Evolutionary conservation across 352 stramenopile species (phyloP), one percentile per base, ranked within the genome.

Genomic region (Globisporangium heterothallicum): DNA sequence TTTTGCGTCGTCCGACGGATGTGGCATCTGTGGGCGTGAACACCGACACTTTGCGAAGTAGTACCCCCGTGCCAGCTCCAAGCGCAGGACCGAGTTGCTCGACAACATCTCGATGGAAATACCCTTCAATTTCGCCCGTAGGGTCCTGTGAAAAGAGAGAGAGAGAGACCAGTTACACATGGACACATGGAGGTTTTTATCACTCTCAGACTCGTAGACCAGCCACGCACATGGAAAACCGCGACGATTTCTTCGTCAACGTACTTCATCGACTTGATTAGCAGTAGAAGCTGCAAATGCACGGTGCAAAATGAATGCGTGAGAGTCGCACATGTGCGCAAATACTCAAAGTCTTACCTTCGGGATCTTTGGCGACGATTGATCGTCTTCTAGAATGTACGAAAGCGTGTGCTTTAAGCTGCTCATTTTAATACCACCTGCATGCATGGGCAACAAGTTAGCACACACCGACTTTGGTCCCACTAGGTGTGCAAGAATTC

Each of bases 211-310:
- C 18, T 34, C 5, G 6, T 9, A 2, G 34, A 1, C 7, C n/a
- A 22, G 12, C n/a, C 14, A 63, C 50, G n/a, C 68, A 88, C 81
- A 47, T 90, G 83, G 12, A 93, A 73, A 8, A 84, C 68, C 25
- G 76, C 78, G 7, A 89, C 64, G 48, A 93, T 89, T 52, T 91
- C 78, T 53, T 93, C 83, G 35, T 93, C 78, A 21, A 90, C 69
- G 56, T 87, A 93, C n/a, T 74, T 78, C 49, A 77, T 70, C 8
- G 83, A 87, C 59, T 91, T 89, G 62, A 93, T 70, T 29, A 93
- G 60, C 35, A 89, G 60, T 42, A 92, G 61, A 16, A 93, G 66
- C 63, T 86, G 42, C 21, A 2, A 53, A n/a, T 16, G 30, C n/a
- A n/a, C n/a, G n/a, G n/a, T n/a, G n/a, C n/a, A n/a, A n/a, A n/a